Evolutionary conservation across 2,329 filamentous ascomycete genomes (phyloP), one percentile per base, ranked within the genome.

Genomic region (Penicillium sp.): DNA sequence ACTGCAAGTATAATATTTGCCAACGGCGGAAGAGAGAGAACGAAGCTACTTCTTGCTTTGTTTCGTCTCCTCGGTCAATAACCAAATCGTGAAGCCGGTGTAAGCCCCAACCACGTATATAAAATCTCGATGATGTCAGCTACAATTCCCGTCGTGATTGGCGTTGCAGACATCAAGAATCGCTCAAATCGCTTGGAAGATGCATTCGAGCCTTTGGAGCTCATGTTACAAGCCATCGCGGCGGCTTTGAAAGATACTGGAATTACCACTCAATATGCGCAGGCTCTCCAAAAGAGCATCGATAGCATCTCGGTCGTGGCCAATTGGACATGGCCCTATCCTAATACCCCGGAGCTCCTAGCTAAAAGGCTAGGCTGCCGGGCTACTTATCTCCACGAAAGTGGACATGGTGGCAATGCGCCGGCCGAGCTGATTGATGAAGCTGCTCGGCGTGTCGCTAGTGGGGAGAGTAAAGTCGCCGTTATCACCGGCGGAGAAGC

Each of bases 401-500:
- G 81, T 26, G 81, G 83, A 2, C 86, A 89, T 76, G 87, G 86
- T 0, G 88, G 88, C 0, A 85, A 89, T 65, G 83, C 87, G 35
- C 87, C 88, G 0, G 87, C 81, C 0, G 81, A 82, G 60, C 70
- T 89, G 10, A 80, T 89, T n/a, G 87, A 90, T 62, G 83, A 87
- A 56, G 87, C 87, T 0, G 86, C 87, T 1, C 76, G 83, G 19
- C 78, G 85, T 30, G 81, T 90, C 14, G 78, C 85, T 0, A 73
- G 70, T 25, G 82, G 85, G 1, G 76, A 87, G 56, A 81, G 74
- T 10, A 85, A 80, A 16, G 79, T 89, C 6, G 85, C 85, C 0
- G 71, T 90, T 40, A 72, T 90, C 0, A 83, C 84, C 1, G 88
- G 88, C 2, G 88, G 86, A 10, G 88, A 90, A 70, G 86, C 88